Evolutionary conservation across 2,329 filamentous ascomycete genomes (phyloP), one percentile per base, ranked within the genome.

Genomic region (Aspergillus sp.): DNA sequence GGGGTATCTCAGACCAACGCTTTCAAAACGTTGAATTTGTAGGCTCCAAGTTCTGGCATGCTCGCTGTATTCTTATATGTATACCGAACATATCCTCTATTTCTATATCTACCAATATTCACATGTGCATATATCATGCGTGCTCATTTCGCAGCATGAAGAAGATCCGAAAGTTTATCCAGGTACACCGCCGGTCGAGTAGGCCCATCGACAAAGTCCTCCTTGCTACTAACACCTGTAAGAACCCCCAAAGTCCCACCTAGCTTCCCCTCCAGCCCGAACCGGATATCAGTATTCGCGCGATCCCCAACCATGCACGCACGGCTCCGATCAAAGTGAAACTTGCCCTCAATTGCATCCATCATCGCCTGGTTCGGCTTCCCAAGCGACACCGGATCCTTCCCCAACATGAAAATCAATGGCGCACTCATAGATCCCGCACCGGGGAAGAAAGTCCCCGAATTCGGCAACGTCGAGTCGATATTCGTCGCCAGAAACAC

Each of bases 291-390:
- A 0, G 95, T 99, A 73, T 98, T 90, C 62, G 96, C 80, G 31
- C 95, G 84, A 74, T 99, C 95, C 6, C 95, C 95, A 44, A 99
- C 85, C 95, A 99, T 99, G 77, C 95, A 98, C 1, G 95, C 90
- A 66, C 87, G 87, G 59, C 82, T 85, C 39, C 93, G 85, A 73
- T 98, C 88, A 54, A 99, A 89, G 65, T 90, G 83, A 75, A 98
- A 97, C 76, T 96, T 96, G 58, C 93, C 93, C 80, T 98, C 93
- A 57, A 99, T 90, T 3, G 95, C 92, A 74, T 98, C 93, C 93
- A 99, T 96, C 95, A 99, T 99, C 4, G 93, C 93, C 79, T 96
- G 92, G 72, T 91, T 96, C 3, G 95, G 95, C 79, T 99, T 99
- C 0, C 95, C 95, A 41, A 98, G 79, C 3, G 90, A 87, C 33